These are phyloP conservation scores for Diutina siamensis DNA, from an alignment of 1,139 yeast genomes.

Conservation along the genomic window DNA sequence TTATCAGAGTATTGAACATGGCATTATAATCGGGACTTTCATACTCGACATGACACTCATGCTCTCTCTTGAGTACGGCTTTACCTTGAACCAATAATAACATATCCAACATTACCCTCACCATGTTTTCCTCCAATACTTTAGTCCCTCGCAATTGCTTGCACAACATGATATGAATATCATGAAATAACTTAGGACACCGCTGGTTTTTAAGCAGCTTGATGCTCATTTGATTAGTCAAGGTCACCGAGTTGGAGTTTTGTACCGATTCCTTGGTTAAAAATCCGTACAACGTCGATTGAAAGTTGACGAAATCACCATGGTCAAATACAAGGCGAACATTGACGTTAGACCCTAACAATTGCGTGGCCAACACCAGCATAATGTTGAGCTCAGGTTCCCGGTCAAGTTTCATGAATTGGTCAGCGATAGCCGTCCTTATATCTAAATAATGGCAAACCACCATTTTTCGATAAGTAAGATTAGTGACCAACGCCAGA, in stretches of 20 bases:
- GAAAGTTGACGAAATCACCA: slow-evolving; percentile 58
- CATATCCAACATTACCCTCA: slow-evolving; percentile 50
- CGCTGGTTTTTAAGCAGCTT: slow-evolving; percentile 57
- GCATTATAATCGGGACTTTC: slow-evolving; percentile 82
- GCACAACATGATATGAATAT: slow-evolving; percentile 65
- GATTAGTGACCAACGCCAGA: slow-evolving; percentile 57
- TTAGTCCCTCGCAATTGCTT: slow-evolving; percentile 47
- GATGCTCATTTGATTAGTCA: slow-evolving; percentile 28
- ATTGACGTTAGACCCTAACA: slow-evolving; percentile 75
- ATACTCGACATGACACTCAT: slow-evolving; percentile 78
- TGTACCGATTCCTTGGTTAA: slow-evolving; percentile 35
- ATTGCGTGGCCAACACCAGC: slow-evolving; percentile 69
- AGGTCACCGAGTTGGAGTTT: slow-evolving; percentile 7
- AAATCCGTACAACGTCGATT: slow-evolving; percentile 57
- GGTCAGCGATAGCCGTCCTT: slow-evolving; percentile 69
- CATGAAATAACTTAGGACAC: slow-evolving; percentile 80
- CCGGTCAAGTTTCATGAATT: slow-evolving; percentile 57
- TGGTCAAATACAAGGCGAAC: slow-evolving; percentile 59
- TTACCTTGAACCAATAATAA: slow-evolving; percentile 69
- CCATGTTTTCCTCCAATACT: slow-evolving; percentile 21
- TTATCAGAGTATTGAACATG: slow-evolving; percentile 67
- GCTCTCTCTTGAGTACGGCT: slow-evolving; percentile 66
- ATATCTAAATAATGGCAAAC: slow-evolving; percentile 76
- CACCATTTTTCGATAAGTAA: slow-evolving; percentile 44
- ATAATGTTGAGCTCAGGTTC: slow-evolving; percentile 78